These are phyloP conservation scores for Pleurotus ostreatus DNA, from an alignment of 768 basidiomycete species.

Conservation along the genomic window DNA sequence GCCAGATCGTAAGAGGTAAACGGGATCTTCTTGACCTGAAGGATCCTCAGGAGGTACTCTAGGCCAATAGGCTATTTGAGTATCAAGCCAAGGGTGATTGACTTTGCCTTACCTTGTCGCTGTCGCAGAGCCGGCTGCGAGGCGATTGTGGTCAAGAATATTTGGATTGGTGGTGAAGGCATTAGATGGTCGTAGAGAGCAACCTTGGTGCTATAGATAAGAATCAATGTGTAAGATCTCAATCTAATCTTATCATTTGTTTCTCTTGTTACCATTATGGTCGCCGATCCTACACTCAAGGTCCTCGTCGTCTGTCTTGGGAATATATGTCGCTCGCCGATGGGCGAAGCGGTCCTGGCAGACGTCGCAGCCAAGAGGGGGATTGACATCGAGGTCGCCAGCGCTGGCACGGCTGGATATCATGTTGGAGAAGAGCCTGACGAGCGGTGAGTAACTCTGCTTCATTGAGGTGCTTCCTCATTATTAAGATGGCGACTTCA, in stretches of 20 bases:
- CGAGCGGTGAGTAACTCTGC: conserved; percentile 47
- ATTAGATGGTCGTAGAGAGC: conserved; percentile 26
- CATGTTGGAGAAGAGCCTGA: conserved; percentile 85
- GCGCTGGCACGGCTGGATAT: conserved; percentile 82
- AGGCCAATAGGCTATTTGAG: not conserved
- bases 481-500: not conserved
- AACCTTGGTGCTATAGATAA: not conserved
- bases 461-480: conserved; percentile 3
- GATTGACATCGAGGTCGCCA: conserved; percentile 69
- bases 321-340: conserved; percentile 87
- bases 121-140: conserved; percentile 74
- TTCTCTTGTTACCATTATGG: not conserved
- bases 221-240: not conserved
- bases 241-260: conserved; percentile 2
- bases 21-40: conserved; percentile 83
- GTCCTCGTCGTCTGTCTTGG: conserved; percentile 75
- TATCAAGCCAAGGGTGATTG: not conserved
- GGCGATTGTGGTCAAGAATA: conserved; percentile 87
- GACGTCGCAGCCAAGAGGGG: conserved; percentile 65
- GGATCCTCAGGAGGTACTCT: conserved; percentile 80
- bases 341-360: conserved; percentile 85
- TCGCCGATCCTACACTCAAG: conserved; percentile 29
- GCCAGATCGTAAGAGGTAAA: conserved; percentile 84
- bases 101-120: conserved; percentile 58
- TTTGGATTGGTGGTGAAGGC: conserved; percentile 79